phyloP scores from a whole-genome alignment of 306 rosid genomes.

The Delonix regia region DNA sequence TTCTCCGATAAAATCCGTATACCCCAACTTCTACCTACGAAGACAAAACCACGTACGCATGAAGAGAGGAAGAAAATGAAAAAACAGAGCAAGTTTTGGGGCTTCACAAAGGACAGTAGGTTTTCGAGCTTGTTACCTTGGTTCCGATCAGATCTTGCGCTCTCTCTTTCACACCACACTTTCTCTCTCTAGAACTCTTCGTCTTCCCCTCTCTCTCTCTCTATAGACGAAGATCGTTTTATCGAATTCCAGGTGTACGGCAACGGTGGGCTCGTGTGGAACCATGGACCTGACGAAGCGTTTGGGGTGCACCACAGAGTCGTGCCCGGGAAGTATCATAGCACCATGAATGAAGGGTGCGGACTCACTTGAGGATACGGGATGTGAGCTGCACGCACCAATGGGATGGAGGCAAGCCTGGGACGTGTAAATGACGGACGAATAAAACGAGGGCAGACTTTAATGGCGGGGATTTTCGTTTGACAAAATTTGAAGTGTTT shows the following conservation, averaged over 20 bases:
- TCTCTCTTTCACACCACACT: conserved; percentile 41
- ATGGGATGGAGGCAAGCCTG: neutral
- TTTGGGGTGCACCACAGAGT: conserved; percentile 47
- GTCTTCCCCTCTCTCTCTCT: conserved; percentile 32
- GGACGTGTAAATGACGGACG: neutral
- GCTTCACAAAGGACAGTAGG: conserved; percentile 46
- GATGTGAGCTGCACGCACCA: conserved; percentile 15
- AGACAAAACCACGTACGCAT: neutral
- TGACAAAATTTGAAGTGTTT: conserved; percentile 47
- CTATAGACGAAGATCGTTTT: conserved; percentile 40
- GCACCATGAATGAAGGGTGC: conserved; percentile 11
- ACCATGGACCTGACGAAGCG: conserved; percentile 49
- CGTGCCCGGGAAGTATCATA: conserved; percentile 49
- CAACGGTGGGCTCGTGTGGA: conserved; percentile 46
- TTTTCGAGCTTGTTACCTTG: conserved; percentile 52
- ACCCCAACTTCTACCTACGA: conserved; percentile 12
- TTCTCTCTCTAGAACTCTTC: conserved; percentile 68
- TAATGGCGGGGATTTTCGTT: conserved; percentile 46
- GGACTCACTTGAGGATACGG: neutral
- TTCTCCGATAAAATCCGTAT: conserved; percentile 2
- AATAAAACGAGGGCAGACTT: neutral
- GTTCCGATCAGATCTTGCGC: conserved; percentile 74
- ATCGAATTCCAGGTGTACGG: conserved; percentile 83
- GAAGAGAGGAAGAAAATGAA: neutral
- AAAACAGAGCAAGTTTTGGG: neutral